phyloP scores from a whole-genome alignment of 768 basidiomycete species.

The Termitomyces sp. region DNA sequence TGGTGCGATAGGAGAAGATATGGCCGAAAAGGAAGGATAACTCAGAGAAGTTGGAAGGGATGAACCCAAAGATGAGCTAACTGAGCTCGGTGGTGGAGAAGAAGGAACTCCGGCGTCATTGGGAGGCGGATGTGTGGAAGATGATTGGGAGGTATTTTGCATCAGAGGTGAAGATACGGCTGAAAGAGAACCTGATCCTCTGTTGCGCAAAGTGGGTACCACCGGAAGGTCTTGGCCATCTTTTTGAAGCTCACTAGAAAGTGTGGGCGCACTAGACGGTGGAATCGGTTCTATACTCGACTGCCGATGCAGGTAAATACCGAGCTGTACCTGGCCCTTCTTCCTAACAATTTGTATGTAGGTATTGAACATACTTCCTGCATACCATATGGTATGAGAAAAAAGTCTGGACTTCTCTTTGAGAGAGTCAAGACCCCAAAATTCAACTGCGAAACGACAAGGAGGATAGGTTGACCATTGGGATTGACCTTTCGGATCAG shows the following conservation, averaged over 20 bases:
- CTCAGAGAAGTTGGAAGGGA: slow-evolving; percentile 14
- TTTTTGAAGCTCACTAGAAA: slow-evolving; percentile 8
- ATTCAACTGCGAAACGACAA: slow-evolving; percentile 84
- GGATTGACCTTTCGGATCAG: slow-evolving; percentile 41
- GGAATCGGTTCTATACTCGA: slow-evolving; percentile 78
- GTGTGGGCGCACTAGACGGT: slow-evolving; percentile 54
- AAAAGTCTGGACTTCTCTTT: slow-evolving; percentile 84
- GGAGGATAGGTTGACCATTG: slow-evolving; percentile 76
- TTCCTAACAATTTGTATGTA: slow-evolving; percentile 87
- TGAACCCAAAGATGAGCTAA: slow-evolving; percentile 21
- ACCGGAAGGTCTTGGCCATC: slow-evolving; percentile 8
- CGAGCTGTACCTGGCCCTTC: slow-evolving; percentile 72
- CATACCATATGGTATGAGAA: slow-evolving; percentile 87
- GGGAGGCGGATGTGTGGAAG: slow-evolving; percentile 41
- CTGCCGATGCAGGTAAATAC: slow-evolving; percentile 88
- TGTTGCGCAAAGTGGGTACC: slow-evolving; percentile 18
- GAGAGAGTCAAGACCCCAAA: slow-evolving; percentile 80
- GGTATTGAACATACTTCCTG: slow-evolving; percentile 83
- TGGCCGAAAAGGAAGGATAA: slow-evolving; percentile 34
- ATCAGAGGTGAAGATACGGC: slow-evolving; percentile 25
- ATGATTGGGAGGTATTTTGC: slow-evolving; percentile 30
- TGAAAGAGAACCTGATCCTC: slow-evolving; percentile 30
- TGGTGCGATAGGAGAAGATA: slow-evolving; percentile 46
- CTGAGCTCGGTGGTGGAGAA: slow-evolving; percentile 20
- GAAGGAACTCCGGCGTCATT: slow-evolving; percentile 35